These are phyloP conservation scores for Mucuna pruriens DNA, from an alignment of 306 rosid species.

Conservation along the genomic window DNA sequence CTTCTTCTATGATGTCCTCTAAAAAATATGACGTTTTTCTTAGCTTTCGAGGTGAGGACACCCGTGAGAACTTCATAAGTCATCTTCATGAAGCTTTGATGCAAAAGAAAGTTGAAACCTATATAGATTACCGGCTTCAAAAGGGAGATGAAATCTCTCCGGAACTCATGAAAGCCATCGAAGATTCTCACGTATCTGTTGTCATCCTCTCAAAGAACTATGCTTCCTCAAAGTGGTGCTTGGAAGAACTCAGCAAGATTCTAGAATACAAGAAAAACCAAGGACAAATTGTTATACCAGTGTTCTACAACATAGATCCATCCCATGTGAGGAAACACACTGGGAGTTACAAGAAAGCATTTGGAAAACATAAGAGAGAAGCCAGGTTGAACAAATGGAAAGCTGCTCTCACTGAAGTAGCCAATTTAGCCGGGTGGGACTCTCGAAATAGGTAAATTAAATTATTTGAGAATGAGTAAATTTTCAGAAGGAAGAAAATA, in stretches of 20 bases:
- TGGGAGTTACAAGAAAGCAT: not conserved
- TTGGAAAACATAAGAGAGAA: not conserved
- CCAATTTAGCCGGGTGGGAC: not conserved
- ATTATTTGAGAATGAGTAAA: not conserved
- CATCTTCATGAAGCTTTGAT: not conserved
- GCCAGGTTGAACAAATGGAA: not conserved
- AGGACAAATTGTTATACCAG: not conserved
- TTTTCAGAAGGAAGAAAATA: too few species aligned
- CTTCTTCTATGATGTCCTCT: not conserved
- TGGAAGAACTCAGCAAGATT: not conserved
- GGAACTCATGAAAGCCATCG: conserved; percentile 20
- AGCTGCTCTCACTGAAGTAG: not conserved
- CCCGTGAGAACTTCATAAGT: conserved; percentile 23
- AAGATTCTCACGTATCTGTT: conserved; percentile 20
- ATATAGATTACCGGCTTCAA: not conserved
- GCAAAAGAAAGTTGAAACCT: conserved; percentile 12
- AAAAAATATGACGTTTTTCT: conserved; percentile 22
- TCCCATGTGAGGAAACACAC: not conserved
- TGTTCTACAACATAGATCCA: not conserved
- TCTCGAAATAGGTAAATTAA: not conserved
- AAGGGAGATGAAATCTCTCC: conserved; percentile 21
- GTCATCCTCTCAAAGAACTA: not conserved
- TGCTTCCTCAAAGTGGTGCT: not conserved
- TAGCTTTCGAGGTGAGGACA: conserved; percentile 24
- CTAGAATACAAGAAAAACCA: not conserved